Conservation (phyloP, 208 protist genomes). For the Wallacemonas sp. region DNA sequence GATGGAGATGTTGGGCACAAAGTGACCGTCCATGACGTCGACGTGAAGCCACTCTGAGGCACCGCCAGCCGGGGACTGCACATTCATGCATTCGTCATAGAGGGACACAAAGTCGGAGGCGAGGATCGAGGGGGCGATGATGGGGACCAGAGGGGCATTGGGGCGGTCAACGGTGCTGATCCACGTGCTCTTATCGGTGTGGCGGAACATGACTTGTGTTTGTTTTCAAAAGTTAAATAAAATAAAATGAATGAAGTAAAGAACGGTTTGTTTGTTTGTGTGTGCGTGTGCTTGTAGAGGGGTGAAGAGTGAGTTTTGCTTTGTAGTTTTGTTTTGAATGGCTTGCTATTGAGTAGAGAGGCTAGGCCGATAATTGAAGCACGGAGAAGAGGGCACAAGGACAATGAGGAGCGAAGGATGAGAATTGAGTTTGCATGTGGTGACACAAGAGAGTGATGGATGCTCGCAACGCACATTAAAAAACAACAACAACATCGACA, state of each 20-base stretch:
- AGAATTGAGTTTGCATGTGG: too few relatives aligned
- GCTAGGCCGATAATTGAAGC: too few relatives aligned
- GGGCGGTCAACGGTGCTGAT: slow-evolving; percentile 46
- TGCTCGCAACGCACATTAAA: too few relatives aligned
- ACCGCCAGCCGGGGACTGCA: slow-evolving; percentile 65
- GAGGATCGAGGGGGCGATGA: slow-evolving; percentile 93
- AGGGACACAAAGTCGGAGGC: slow-evolving; percentile 87
- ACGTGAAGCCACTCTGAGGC: slow-evolving; percentile 97
- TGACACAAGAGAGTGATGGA: too few relatives aligned
- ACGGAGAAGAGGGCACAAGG: too few relatives aligned
- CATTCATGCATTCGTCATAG: slow-evolving; percentile 75
- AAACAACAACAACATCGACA: too few relatives aligned
- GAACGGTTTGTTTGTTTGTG: not conserved
- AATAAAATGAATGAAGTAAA: slow-evolving; percentile 8
- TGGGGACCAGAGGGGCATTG: slow-evolving; percentile 43
- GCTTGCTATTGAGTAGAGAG: too few relatives aligned
- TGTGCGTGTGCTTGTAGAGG: not conserved
- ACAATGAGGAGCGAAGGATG: too few relatives aligned
- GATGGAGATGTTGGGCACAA: slow-evolving; percentile 98
- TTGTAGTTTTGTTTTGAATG: not conserved
- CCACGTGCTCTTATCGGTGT: slow-evolving; percentile 63
- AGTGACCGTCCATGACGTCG: slow-evolving; percentile 98
- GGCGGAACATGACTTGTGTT: slow-evolving; percentile 37
- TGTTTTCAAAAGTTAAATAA: not conserved
- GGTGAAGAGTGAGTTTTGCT: not conserved